These are phyloP conservation scores for Fusarium nygamai DNA, from an alignment of 2,329 filamentous ascomycete species.

Conservation along the genomic window DNA sequence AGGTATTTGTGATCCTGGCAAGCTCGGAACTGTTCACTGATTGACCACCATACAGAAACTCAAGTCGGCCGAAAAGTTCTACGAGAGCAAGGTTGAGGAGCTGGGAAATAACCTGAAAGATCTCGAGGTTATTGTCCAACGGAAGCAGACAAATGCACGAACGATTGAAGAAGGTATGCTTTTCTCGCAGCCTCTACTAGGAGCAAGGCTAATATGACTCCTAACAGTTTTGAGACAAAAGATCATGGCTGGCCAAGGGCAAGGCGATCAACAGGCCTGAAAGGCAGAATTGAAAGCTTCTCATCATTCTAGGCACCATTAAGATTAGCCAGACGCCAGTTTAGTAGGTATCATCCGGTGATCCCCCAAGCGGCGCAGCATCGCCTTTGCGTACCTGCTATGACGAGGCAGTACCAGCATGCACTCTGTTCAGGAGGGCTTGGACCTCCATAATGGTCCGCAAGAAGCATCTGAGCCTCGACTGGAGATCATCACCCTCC, in stretches of 20 bases:
- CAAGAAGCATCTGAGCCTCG: slow-evolving; percentile 46
- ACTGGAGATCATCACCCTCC: slow-evolving; percentile 41
- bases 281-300: neutral
- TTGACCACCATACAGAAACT: slow-evolving; percentile 53
- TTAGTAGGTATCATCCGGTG: neutral
- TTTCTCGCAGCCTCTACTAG: neutral
- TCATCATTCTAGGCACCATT: neutral
- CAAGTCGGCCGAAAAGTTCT: slow-evolving; percentile 65
- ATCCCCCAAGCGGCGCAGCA: slow-evolving; percentile 1
- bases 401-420: slow-evolving; percentile 10
- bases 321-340: slow-evolving; percentile 6
- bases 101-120: slow-evolving; percentile 64
- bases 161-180: slow-evolving; percentile 85
- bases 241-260: slow-evolving; percentile 52
- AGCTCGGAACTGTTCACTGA: slow-evolving; percentile 10
- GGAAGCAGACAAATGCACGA: slow-evolving; percentile 85
- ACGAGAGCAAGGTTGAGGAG: slow-evolving; percentile 65
- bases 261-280: slow-evolving; percentile 38
- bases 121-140: slow-evolving; percentile 66
- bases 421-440: slow-evolving; percentile 36
- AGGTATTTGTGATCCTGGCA: slow-evolving; percentile 60
- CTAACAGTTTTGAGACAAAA: slow-evolving; percentile 55
- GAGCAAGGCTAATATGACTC: slow-evolving; percentile 44
- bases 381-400: slow-evolving; percentile 6
- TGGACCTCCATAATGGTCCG: slow-evolving; percentile 47